Evolutionary conservation across 805 yeast species (phyloP).

Genomic region (Candida anglica): DNA sequence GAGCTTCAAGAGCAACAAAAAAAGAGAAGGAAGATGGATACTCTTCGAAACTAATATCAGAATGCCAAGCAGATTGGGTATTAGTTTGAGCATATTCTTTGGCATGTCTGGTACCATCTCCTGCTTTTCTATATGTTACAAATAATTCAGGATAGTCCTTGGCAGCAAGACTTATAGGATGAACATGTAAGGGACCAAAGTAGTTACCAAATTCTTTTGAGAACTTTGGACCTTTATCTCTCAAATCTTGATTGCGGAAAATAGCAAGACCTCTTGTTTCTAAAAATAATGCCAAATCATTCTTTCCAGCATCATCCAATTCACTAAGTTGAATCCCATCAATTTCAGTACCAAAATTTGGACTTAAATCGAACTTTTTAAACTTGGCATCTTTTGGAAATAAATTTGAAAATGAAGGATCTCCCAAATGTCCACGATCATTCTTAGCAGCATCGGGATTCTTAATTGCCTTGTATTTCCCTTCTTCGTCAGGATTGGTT

Average conservation of each 20-base stretch:
- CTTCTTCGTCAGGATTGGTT: conserved; percentile 14
- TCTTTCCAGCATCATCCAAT: conserved; percentile 20
- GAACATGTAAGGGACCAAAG: conserved; percentile 25
- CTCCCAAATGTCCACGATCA: conserved; percentile 24
- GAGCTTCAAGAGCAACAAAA: conserved; percentile 23
- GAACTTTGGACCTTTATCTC: conserved; percentile 20
- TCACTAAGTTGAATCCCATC: conserved; percentile 21
- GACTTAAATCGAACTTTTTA: conserved; percentile 16
- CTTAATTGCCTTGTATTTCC: conserved; percentile 13
- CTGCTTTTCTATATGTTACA: conserved; percentile 18
- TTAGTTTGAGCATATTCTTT: conserved; percentile 11
- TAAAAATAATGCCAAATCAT: conserved; percentile 21
- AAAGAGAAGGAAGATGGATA: conserved; percentile 21
- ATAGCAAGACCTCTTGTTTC: conserved; percentile 23
- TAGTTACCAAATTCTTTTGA: conserved; percentile 17
- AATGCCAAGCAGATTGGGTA: conserved; percentile 15
- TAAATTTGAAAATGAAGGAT: conserved; percentile 14
- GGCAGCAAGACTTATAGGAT: conserved; percentile 17
- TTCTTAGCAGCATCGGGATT: conserved; percentile 17
- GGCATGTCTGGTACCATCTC: conserved; percentile 14
- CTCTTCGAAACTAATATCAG: conserved; percentile 21
- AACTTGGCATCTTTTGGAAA: conserved; percentile 13
- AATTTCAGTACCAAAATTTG: conserved; percentile 23
- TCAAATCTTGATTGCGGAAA: conserved; percentile 21
- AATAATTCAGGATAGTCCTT: conserved; percentile 19